Evolutionary conservation across 306 rosid genomes (phyloP).

Genomic region (Pterocarpus santalinus): DNA sequence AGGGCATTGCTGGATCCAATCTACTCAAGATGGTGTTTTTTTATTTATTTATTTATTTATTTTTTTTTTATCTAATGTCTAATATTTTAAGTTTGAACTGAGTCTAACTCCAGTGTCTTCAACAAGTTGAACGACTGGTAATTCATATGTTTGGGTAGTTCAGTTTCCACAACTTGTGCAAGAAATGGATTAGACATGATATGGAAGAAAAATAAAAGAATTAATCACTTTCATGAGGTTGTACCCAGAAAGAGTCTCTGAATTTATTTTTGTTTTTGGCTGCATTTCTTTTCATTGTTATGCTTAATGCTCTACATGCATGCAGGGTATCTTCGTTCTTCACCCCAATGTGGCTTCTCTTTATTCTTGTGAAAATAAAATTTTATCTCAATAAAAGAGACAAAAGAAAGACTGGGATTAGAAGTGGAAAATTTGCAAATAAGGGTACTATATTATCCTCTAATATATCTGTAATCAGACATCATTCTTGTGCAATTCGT

Average conservation of each 20-base stretch:
- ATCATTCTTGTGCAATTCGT: neutral
- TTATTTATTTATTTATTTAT: too few species aligned
- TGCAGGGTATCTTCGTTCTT: neutral
- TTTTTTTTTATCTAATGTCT: neutral
- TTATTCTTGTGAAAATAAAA: neutral
- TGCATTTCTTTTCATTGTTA: neutral
- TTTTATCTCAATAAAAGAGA: neutral
- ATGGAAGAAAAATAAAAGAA: neutral
- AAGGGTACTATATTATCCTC: neutral
- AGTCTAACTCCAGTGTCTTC: slow-evolving; percentile 14
- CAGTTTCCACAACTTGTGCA: slow-evolving; percentile 26
- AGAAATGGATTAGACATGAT: slow-evolving; percentile 11
- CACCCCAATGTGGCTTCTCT: too few species aligned
- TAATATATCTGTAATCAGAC: neutral
- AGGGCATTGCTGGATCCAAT: slow-evolving; percentile 14
- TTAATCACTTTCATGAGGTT: neutral
- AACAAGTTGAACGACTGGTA: slow-evolving; percentile 25
- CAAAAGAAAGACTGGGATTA: neutral
- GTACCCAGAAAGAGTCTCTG: neutral
- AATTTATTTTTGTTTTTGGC: neutral
- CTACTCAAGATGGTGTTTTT: neutral
- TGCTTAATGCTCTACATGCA: neutral
- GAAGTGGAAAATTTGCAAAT: neutral
- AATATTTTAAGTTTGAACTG: slow-evolving; percentile 18
- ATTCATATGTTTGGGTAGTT: slow-evolving; percentile 36